Percentiles rank a stretch among this genome's conserved stretches.
These are phyloP conservation scores for Coffea canephora DNA, from an alignment of 257 asterid species.

Conservation along the genomic window DNA sequence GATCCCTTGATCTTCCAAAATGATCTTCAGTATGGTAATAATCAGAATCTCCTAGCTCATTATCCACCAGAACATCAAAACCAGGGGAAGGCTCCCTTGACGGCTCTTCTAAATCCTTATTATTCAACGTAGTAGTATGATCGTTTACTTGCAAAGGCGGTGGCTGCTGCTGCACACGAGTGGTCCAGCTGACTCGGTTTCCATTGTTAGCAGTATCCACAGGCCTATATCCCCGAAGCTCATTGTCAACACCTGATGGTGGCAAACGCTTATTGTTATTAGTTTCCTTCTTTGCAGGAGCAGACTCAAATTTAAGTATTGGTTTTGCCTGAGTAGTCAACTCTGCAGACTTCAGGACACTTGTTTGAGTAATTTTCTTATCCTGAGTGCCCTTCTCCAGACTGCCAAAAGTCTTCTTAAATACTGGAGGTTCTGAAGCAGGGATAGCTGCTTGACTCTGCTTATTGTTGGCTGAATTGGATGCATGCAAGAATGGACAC, in stretches of 20 bases:
- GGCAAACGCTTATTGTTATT: constrained; percentile 19
- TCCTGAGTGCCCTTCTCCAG: constrained; percentile 32
- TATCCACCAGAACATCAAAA: constrained; percentile 88
- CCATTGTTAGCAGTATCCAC: constrained; percentile 19
- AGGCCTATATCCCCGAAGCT: constrained; percentile 19
- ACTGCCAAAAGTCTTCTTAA: constrained; percentile 27
- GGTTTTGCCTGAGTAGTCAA: constrained; percentile 28
- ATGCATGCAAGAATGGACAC: constrained; percentile 74
- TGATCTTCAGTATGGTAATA: constrained; percentile 69
- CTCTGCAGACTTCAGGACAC: constrained; percentile 37
- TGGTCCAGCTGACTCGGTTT: constrained; percentile 16
- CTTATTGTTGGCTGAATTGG: constrained; percentile 46
- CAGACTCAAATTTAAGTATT: constrained; percentile 26
- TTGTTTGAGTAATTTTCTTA: constrained; percentile 34
- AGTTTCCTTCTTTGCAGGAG: constrained; percentile 37
- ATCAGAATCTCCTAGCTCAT: constrained; percentile 67
- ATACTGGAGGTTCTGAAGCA: constrained; percentile 16
- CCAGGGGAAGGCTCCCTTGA: constrained; percentile 97
- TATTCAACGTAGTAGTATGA: constrained; percentile 14
- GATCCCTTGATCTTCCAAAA: constrained; percentile 57
- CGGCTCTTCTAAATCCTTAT: constrained; percentile 41
- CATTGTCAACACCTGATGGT: constrained; percentile 17
- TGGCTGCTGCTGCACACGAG: constrained; percentile 20
- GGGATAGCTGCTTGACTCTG: constrained; percentile 22
- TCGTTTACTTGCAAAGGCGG: constrained; percentile 18